Evolutionary conservation across 371 early-diverging fungal species (phyloP).

Genomic region (Apophysomyces sp.): DNA sequence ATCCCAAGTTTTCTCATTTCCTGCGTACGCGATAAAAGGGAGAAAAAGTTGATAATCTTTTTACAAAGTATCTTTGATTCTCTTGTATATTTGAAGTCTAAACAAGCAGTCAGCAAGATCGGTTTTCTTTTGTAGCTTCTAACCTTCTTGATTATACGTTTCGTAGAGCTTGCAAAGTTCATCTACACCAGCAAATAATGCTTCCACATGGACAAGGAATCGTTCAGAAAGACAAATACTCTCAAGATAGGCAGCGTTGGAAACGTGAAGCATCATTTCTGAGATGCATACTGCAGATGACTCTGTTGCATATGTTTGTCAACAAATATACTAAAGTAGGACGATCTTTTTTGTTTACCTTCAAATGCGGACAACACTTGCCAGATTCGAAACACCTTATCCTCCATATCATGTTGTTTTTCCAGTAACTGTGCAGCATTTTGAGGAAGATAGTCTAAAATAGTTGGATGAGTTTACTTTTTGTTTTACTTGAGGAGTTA

Average conservation of each 20-base stretch:
- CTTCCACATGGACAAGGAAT: constrained; percentile 92
- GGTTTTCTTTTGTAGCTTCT: not conserved
- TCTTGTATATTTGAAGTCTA: constrained; percentile 76
- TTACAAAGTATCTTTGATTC: constrained; percentile 76
- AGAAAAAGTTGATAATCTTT: constrained; percentile 91
- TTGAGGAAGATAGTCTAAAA: not conserved
- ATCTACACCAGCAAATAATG: constrained; percentile 89
- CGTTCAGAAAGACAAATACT: constrained; percentile 87
- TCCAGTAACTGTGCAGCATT: constrained; percentile 19
- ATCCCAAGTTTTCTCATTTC: constrained; percentile 71
- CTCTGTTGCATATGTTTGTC: constrained; percentile 45
- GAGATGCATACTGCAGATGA: constrained; percentile 97
- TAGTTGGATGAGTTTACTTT: not conserved
- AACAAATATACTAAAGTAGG: not conserved
- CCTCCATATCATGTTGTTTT: constrained; percentile 69
- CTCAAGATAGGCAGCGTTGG: constrained; percentile 83
- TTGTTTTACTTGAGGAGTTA: not conserved
- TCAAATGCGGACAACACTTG: constrained; percentile 93
- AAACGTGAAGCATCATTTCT: constrained; percentile 94
- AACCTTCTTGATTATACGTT: constrained; percentile 38
- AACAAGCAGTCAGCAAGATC: constrained; percentile 3
- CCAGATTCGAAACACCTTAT: constrained; percentile 91
- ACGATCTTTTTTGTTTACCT: constrained; percentile 19
- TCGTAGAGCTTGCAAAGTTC: constrained; percentile 31
- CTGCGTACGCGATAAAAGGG: constrained; percentile 80